phyloP scores from a whole-genome alignment of 805 yeast genomes.

The Starmerella geochares region DNA sequence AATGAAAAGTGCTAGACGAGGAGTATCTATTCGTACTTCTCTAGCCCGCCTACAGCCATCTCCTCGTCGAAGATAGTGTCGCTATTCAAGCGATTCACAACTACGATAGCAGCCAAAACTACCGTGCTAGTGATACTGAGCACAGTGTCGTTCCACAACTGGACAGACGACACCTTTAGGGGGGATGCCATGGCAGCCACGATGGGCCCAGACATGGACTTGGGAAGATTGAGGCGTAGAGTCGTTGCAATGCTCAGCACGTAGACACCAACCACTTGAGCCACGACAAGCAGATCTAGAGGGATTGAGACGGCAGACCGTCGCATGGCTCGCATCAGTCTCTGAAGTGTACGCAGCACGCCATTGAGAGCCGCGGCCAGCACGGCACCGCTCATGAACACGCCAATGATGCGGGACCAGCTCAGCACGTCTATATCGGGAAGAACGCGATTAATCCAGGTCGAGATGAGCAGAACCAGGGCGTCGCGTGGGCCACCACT shows the following conservation, averaged over 20 bases:
- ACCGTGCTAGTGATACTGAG: conserved; percentile 29
- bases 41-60: conserved; percentile 9
- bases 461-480: conserved; percentile 22
- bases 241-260: conserved; percentile 35
- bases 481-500: conserved; percentile 25
- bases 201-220: conserved; percentile 34
- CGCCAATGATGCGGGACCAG: conserved; percentile 36
- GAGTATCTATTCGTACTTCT: neutral
- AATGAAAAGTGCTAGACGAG: neutral
- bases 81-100: conserved; percentile 8
- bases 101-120: conserved; percentile 26
- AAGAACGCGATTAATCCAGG: conserved; percentile 12
- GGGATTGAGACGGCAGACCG: conserved; percentile 3
- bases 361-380: conserved; percentile 33
- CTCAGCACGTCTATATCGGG: conserved; percentile 27
- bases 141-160: conserved; percentile 34
- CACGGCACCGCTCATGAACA: conserved; percentile 33
- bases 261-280: conserved; percentile 34
- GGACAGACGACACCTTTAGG: conserved; percentile 32
- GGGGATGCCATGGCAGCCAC: conserved; percentile 36
- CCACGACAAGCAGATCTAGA: conserved; percentile 29
- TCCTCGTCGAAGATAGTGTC: conserved; percentile 21
- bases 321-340: conserved; percentile 18
- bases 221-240: conserved; percentile 35
- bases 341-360: conserved; percentile 26